These are phyloP conservation scores for Monilinia fructicola DNA, from an alignment of 2,329 filamentous ascomycete genomes.

Conservation along the genomic window DNA sequence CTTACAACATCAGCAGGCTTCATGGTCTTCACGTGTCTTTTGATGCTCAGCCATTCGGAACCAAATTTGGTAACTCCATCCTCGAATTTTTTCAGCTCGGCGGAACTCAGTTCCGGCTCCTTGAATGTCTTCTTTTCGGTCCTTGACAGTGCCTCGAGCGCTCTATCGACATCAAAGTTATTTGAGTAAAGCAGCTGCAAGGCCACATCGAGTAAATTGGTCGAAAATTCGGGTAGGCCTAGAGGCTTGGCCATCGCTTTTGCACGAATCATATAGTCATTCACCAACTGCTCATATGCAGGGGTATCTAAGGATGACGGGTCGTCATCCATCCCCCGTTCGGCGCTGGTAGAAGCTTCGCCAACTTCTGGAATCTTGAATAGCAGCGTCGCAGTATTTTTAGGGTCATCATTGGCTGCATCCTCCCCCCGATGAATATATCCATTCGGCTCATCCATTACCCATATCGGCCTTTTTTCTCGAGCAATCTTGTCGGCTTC, in stretches of 20 bases:
- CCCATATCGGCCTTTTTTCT: slow-evolving; percentile 85
- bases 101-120: slow-evolving; percentile 75
- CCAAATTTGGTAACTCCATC: slow-evolving; percentile 88
- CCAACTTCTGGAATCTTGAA: slow-evolving; percentile 70
- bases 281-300: slow-evolving; percentile 55
- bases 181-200: slow-evolving; percentile 70
- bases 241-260: slow-evolving; percentile 59
- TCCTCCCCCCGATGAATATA: slow-evolving; percentile 86
- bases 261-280: slow-evolving; percentile 67
- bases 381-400: slow-evolving; percentile 70
- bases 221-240: slow-evolving; percentile 72
- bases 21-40: slow-evolving; percentile 80
- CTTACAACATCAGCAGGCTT: slow-evolving; percentile 79
- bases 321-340: slow-evolving; percentile 40
- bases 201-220: slow-evolving; percentile 85
- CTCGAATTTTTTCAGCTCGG: slow-evolving; percentile 87
- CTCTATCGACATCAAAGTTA: slow-evolving; percentile 68
- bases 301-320: slow-evolving; percentile 37
- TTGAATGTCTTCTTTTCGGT: slow-evolving; percentile 72
- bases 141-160: slow-evolving; percentile 67
- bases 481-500: slow-evolving; percentile 79
- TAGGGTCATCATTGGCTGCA: slow-evolving; percentile 64
- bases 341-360: slow-evolving; percentile 46
- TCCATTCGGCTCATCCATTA: slow-evolving; percentile 85
- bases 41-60: slow-evolving; percentile 82